These are phyloP conservation scores for Pyrenopolyporus hunteri DNA, from an alignment of 495 filamentous ascomycete species.

Conservation along the genomic window DNA sequence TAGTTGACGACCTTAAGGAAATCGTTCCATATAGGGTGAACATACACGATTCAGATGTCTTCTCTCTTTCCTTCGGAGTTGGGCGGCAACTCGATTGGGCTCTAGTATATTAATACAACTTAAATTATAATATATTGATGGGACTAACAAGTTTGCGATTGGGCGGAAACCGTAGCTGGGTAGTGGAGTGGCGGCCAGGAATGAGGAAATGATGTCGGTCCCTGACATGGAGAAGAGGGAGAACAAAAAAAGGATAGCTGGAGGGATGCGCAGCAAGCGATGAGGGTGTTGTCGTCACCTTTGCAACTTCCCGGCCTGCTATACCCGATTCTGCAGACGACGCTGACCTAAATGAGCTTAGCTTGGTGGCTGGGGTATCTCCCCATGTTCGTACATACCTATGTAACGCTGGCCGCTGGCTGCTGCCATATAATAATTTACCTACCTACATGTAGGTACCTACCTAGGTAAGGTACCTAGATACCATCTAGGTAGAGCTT, in stretches of 20 bases:
- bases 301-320: constrained; percentile 24
- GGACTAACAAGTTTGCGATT: constrained; percentile 9
- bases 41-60: constrained; percentile 8
- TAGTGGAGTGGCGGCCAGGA: not conserved
- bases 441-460: not conserved
- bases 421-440: constrained; percentile 3
- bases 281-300: constrained; percentile 40
- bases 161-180: constrained; percentile 1
- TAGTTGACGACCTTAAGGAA: constrained; percentile 2
- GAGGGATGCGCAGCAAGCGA: constrained; percentile 25
- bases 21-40: constrained; percentile 1
- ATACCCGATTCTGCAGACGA: constrained; percentile 14
- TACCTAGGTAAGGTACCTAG: too few species aligned
- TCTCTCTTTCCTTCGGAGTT: constrained; percentile 3
- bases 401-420: not conserved
- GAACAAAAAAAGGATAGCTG: constrained; percentile 15
- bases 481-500: too few species aligned
- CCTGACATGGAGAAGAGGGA: not conserved
- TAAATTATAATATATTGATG: not conserved
- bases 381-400: too few species aligned
- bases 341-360: constrained; percentile 23
- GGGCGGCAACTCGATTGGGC: constrained; percentile 26
- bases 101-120: constrained; percentile 1
- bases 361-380: constrained; percentile 14
- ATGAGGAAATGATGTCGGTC: not conserved